phyloP scores from a whole-genome alignment of 2,329 filamentous ascomycete genomes.

The Ceratocystiopsis sp. region DNA sequence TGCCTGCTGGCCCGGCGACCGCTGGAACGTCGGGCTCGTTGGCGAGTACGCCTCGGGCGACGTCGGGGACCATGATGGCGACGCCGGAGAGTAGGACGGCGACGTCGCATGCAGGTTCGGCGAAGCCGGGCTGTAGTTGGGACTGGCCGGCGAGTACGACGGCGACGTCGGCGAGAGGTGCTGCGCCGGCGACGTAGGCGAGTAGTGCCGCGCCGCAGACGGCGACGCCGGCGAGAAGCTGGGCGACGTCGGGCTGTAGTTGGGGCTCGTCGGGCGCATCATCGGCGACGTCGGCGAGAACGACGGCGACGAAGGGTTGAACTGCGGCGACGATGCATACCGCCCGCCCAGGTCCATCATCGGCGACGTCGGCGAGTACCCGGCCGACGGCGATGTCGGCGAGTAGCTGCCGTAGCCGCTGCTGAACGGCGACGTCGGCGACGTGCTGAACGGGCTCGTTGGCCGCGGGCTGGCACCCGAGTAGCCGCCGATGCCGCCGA shows the following conservation, averaged over 20 bases:
- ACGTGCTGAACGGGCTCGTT: constrained; percentile 62
- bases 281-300: constrained; percentile 47
- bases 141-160: constrained; percentile 53
- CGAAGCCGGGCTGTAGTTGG: constrained; percentile 55
- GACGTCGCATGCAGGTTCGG: constrained; percentile 38
- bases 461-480: constrained; percentile 49
- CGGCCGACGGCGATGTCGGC: constrained; percentile 56
- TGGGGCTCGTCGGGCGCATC: constrained; percentile 37
- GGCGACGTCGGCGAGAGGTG: constrained; percentile 64
- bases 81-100: constrained; percentile 50
- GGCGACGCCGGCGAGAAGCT: constrained; percentile 48
- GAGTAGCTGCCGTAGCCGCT: constrained; percentile 46
- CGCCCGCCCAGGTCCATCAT: constrained; percentile 36
- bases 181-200: constrained; percentile 52
- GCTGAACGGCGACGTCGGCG: constrained; percentile 48
- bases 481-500: constrained; percentile 30
- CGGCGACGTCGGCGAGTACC: constrained; percentile 64
- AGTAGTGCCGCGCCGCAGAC: constrained; percentile 38
- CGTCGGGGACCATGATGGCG: constrained; percentile 63
- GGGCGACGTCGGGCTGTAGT: constrained; percentile 49
- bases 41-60: constrained; percentile 48
- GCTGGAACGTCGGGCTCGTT: constrained; percentile 43
- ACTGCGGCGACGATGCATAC: constrained; percentile 39
- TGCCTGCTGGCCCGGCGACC: constrained; percentile 33
- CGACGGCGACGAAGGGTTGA: constrained; percentile 45